Percentiles rank a stretch among this genome's conserved stretches.
Conservation (phyloP, 441 rosid genomes). For the Francoa sonchifolia region DNA sequence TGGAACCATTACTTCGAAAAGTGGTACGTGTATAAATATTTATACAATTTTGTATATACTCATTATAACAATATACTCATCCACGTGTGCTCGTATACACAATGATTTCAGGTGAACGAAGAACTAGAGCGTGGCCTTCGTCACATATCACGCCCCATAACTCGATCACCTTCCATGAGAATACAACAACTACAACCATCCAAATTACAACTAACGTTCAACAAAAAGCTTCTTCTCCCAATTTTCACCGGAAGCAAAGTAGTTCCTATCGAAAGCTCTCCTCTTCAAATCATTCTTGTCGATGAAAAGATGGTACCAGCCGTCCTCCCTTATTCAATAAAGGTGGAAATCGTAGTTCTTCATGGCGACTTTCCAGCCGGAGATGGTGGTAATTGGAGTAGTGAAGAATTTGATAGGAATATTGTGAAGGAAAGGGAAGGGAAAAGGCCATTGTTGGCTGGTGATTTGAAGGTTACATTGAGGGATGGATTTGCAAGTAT, state of each 20-base stretch:
- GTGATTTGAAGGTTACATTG: conserved; percentile 41
- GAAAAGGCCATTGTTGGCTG: conserved; percentile 75
- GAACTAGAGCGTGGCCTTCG: conserved; percentile 42
- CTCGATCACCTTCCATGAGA: conserved; percentile 36
- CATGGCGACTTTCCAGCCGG: conserved; percentile 62
- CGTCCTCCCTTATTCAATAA: conserved; percentile 31
- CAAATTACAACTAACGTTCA: conserved; percentile 34
- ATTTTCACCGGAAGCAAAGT: conserved; percentile 75
- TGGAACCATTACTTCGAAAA: conserved; percentile 58
- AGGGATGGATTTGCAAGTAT: conserved; percentile 39
- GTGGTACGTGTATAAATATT: too few species aligned
- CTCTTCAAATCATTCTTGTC: conserved; percentile 38
- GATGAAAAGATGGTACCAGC: conserved; percentile 18
- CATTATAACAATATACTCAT: too few species aligned
- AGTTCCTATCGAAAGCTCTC: conserved; percentile 23
- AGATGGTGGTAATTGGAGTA: conserved; percentile 36
- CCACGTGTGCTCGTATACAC: too few species aligned
- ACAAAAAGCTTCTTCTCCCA: conserved; percentile 28
- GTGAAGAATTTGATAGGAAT: conserved; percentile 40
- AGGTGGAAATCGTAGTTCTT: conserved; percentile 56
- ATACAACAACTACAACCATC: conserved; percentile 49
- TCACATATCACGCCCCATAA: conserved; percentile 17
- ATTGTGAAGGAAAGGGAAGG: conserved; percentile 65
- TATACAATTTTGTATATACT: too few species aligned
- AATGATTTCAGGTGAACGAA: conserved; percentile 59